Evolutionary conservation across 2,329 filamentous ascomycete genomes (phyloP).

Genomic region (Venturia effusa): DNA sequence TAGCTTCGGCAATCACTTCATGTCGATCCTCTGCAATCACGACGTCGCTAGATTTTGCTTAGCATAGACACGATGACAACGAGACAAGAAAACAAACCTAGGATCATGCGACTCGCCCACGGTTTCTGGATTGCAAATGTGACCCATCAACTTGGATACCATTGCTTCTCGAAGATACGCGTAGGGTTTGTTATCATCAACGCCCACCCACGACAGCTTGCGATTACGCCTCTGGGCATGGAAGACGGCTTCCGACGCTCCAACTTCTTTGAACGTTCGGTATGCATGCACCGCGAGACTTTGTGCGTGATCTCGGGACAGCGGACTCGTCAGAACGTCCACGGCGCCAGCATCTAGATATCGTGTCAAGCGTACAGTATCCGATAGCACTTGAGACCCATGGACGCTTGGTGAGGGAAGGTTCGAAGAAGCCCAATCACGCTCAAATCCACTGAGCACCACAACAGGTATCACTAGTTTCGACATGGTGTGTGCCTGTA

Average conservation of each 20-base stretch:
- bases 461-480: constrained; percentile 30
- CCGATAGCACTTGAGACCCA: constrained; percentile 29
- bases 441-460: constrained; percentile 27
- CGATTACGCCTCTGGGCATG: constrained; percentile 62
- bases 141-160: constrained; percentile 82
- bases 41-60: constrained; percentile 42
- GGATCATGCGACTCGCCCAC: constrained; percentile 50
- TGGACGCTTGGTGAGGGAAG: constrained; percentile 24
- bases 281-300: constrained; percentile 76
- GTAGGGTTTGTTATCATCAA: constrained; percentile 76
- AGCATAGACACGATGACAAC: constrained; percentile 15
- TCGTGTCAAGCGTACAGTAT: constrained; percentile 48
- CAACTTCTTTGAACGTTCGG: constrained; percentile 65
- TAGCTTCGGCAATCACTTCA: constrained; percentile 52
- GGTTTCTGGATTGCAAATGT: constrained; percentile 66
- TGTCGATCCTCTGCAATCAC: constrained; percentile 56
- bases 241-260: constrained; percentile 60
- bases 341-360: constrained; percentile 79
- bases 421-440: constrained; percentile 18
- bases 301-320: constrained; percentile 62
- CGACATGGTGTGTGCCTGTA: constrained; percentile 28
- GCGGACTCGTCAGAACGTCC: constrained; percentile 73
- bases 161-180: constrained; percentile 85
- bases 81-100: constrained; percentile 34
- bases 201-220: constrained; percentile 85